A percentile compares a stretch with the other conserved stretches of the same genome.
phyloP scores from a whole-genome alignment of 257 asterid genomes.

The Petrea volubilis region DNA sequence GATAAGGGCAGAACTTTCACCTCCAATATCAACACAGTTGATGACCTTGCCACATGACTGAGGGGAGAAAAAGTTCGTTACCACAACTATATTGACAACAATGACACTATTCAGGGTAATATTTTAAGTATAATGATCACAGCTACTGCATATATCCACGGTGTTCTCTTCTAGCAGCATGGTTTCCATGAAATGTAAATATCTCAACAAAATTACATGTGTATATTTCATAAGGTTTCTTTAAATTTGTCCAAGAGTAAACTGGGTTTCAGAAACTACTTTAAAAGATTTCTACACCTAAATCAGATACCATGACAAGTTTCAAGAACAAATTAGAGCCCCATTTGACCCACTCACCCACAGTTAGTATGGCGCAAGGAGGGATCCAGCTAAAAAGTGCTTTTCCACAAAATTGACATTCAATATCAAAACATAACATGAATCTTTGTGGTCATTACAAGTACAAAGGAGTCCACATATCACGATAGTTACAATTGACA shows the following conservation, averaged over 20 bases:
- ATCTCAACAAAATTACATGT: not conserved
- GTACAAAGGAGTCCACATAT: not conserved
- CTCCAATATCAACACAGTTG: conserved; percentile 90
- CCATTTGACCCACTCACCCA: not conserved
- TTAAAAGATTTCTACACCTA: conserved; percentile 2
- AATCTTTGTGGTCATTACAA: not conserved
- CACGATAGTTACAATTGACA: not conserved
- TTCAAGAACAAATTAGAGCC: not conserved
- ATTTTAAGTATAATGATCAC: not conserved
- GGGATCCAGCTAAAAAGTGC: not conserved
- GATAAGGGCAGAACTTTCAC: conserved; percentile 87
- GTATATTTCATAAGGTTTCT: not conserved
- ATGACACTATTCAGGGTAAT: conserved; percentile 13
- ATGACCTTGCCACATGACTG: conserved; percentile 81
- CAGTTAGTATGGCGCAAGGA: not conserved
- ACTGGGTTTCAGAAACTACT: conserved; percentile 1
- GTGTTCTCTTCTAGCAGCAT: not conserved
- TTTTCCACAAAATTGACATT: not conserved
- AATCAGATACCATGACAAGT: conserved; percentile 10
- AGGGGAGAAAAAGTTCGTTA: not conserved
- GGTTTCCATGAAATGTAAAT: not conserved
- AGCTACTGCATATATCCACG: not conserved
- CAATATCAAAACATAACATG: not conserved
- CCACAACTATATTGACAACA: not conserved
- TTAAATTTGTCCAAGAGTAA: not conserved